These are phyloP conservation scores for Cladophialophora chaetospira DNA, from an alignment of 2,329 filamentous ascomycete species.

Conservation along the genomic window DNA sequence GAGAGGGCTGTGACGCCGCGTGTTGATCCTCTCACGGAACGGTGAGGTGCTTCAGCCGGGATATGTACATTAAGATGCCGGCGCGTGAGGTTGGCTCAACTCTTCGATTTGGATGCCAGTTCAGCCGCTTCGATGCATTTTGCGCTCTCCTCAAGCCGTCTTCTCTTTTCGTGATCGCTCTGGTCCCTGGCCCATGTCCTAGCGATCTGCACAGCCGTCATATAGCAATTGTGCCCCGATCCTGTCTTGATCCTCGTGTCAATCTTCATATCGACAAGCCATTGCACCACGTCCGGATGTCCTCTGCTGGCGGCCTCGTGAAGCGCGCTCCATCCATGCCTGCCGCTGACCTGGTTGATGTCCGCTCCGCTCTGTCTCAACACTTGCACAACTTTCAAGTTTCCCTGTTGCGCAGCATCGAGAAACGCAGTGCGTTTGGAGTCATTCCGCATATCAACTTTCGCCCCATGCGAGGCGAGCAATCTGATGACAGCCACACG, in stretches of 20 bases:
- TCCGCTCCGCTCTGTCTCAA: background rate
- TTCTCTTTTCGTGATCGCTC: too few relatives aligned
- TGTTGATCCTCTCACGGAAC: background rate
- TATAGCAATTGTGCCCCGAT: background rate
- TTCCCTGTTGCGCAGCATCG: background rate
- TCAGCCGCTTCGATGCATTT: too few relatives aligned
- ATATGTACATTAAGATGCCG: too few relatives aligned
- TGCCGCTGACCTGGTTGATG: background rate
- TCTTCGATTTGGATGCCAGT: too few relatives aligned
- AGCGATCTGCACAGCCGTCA: background rate
- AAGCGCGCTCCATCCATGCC: background rate
- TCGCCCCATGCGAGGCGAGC: background rate
- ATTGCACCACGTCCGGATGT: background rate
- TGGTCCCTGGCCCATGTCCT: too few relatives aligned
- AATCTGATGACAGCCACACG: background rate
- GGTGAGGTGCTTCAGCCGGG: background rate
- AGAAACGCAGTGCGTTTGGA: background rate
- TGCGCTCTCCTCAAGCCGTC: too few relatives aligned
- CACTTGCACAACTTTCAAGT: background rate
- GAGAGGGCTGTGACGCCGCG: conserved; percentile 1
- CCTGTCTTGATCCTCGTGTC: background rate
- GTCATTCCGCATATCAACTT: background rate
- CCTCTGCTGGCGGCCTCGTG: background rate
- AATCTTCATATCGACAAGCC: background rate
- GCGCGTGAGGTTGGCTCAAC: too few relatives aligned